Conservation (phyloP, 1,139 yeast genomes). For the Debaryomyces singareniensis region DNA sequence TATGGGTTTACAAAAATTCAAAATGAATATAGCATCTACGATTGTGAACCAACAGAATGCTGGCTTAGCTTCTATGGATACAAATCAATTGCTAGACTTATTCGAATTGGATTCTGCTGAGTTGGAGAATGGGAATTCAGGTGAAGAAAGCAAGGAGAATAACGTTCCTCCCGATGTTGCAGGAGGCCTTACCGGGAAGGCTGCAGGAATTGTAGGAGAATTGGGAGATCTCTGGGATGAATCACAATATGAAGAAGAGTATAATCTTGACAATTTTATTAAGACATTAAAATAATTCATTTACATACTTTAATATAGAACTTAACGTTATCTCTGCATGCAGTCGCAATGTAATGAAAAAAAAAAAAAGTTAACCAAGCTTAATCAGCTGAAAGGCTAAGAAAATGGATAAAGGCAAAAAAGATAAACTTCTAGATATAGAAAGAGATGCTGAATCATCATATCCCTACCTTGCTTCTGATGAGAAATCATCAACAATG, state of each 20-base stretch:
- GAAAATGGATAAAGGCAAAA: not conserved
- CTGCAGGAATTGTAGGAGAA: conserved; percentile 75
- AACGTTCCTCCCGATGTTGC: conserved; percentile 48
- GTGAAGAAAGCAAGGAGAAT: conserved; percentile 21
- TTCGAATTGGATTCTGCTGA: conserved; percentile 65
- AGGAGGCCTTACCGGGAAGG: conserved; percentile 56
- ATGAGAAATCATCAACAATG: conserved; percentile 53
- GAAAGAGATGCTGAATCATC: conserved; percentile 55
- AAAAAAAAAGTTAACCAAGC: not conserved
- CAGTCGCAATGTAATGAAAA: not conserved
- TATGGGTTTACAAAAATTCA: conserved; percentile 97
- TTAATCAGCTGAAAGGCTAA: not conserved
- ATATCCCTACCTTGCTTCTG: conserved; percentile 59
- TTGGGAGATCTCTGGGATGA: conserved; percentile 97
- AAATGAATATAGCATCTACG: conserved; percentile 94
- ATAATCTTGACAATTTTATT: conserved; percentile 87
- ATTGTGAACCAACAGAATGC: conserved; percentile 95
- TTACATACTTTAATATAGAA: not conserved
- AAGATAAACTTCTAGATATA: conserved; percentile 14
- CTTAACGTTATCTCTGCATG: not conserved
- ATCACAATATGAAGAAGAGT: conserved; percentile 92
- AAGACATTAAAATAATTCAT: conserved; percentile 49
- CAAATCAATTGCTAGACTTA: conserved; percentile 85
- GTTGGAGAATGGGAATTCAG: conserved; percentile 20
- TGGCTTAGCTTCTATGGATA: conserved; percentile 93